These are phyloP conservation scores for Citeromyces hawaiiensis DNA, from an alignment of 1,139 yeast species.

Conservation along the genomic window DNA sequence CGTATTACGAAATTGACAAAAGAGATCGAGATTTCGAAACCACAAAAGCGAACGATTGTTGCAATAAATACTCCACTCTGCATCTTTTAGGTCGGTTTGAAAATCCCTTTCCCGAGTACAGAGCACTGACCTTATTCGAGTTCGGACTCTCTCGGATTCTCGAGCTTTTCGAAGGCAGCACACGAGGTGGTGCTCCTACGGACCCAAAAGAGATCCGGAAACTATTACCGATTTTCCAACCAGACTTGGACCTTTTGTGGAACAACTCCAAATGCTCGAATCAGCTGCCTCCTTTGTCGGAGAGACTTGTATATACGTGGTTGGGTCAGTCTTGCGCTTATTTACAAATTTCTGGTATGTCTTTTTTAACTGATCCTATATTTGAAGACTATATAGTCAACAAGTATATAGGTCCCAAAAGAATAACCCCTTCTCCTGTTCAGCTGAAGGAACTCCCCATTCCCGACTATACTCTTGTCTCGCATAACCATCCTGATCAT, in stretches of 20 bases:
- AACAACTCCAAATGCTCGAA: slow-evolving; percentile 14
- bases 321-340: slow-evolving; percentile 83
- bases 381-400: slow-evolving; percentile 57
- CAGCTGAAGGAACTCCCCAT: slow-evolving; percentile 44
- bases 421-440: slow-evolving; percentile 67
- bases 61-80: slow-evolving; percentile 28
- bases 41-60: slow-evolving; percentile 13
- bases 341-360: slow-evolving; percentile 58
- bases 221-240: slow-evolving; percentile 42
- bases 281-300: slow-evolving; percentile 19
- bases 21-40: slow-evolving; percentile 22
- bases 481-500: slow-evolving; percentile 95
- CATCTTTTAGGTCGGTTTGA: slow-evolving; percentile 70
- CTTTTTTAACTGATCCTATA: slow-evolving; percentile 76
- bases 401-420: slow-evolving; percentile 61
- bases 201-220: slow-evolving; percentile 32
- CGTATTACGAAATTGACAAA: slow-evolving; percentile 41
- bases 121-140: slow-evolving; percentile 84
- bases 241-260: slow-evolving; percentile 35
- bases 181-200: slow-evolving; percentile 56
- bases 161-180: slow-evolving; percentile 54
- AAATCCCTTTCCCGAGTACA: slow-evolving; percentile 84
- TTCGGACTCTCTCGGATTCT: slow-evolving; percentile 58
- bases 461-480: slow-evolving; percentile 64
- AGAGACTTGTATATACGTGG: slow-evolving; percentile 70